Conservation (phyloP, 2,329 filamentous ascomycete species). For the Pseudogymnoascus sp. region DNA sequence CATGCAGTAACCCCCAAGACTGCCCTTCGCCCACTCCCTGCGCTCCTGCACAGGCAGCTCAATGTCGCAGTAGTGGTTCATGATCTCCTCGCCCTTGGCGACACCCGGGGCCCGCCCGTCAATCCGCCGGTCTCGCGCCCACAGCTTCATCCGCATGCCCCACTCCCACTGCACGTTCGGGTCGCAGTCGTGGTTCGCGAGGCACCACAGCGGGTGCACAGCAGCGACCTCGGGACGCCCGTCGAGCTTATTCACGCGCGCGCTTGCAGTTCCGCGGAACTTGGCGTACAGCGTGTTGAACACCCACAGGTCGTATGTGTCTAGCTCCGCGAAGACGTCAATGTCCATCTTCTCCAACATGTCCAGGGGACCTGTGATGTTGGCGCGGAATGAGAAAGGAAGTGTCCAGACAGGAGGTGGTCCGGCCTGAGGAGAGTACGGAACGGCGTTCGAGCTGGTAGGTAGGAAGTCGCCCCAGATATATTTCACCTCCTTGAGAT, state of each 20-base stretch:
- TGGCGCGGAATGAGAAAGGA: constrained; percentile 70
- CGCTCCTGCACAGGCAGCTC: constrained; percentile 67
- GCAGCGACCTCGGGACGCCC: constrained; percentile 85
- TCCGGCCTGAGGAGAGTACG: constrained; percentile 43
- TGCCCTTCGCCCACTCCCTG: constrained; percentile 81
- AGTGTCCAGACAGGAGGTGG: constrained; percentile 58
- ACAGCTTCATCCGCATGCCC: constrained; percentile 69
- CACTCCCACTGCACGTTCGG: constrained; percentile 95
- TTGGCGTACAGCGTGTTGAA: constrained; percentile 90
- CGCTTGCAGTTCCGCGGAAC: constrained; percentile 86
- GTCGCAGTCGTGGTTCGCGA: constrained; percentile 93
- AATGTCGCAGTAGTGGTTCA: constrained; percentile 93
- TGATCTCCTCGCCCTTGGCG: constrained; percentile 70
- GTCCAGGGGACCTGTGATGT: constrained; percentile 66
- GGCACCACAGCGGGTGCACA: constrained; percentile 91
- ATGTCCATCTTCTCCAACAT: constrained; percentile 79
- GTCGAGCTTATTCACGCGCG: constrained; percentile 65
- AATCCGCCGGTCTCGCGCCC: constrained; percentile 50
- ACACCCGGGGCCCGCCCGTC: constrained; percentile 53
- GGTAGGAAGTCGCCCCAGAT: constrained; percentile 62
- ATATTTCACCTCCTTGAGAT: constrained; percentile 57
- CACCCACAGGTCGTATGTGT: constrained; percentile 66
- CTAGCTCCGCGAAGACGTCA: constrained; percentile 56
- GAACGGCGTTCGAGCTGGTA: constrained; percentile 43
- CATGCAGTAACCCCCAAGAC: constrained; percentile 81